Base-by-base conservation (phyloP, 2,329 filamentous ascomycete genomes). In the Apiospora rasikravindrae region DNA sequence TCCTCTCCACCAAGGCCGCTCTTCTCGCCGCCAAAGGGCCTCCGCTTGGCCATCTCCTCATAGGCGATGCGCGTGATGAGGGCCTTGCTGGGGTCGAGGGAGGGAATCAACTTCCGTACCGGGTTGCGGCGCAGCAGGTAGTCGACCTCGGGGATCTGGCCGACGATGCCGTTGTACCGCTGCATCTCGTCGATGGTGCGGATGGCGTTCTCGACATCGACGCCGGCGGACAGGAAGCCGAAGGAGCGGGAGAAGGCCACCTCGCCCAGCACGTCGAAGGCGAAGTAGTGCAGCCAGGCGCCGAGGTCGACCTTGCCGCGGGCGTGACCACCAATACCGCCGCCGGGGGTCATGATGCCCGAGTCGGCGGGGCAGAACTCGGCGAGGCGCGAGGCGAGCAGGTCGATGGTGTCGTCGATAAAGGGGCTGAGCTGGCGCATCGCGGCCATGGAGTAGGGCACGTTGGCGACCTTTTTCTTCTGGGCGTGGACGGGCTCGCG, bases 401-500 rank as follows among this genome's bases (percentile, higher is more conserved):
- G 75, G 73, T 86, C 83, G 70, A 88, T 84, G 22, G 85, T 86
- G 73, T 87, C 86, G 76, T 88, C 82, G 76, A 88, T 87, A 71
- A 86, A 87, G 16, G 84, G 84, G 70, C 82, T 82, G 45, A 87
- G 83, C 78, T 87, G 84, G 73, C 86, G 84, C 86, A 88, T 88
- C 10, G 85, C 84, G 0, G 84, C 83, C 86, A 88, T 87, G 78
- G 83, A 85, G 77, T 88, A 88, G 0, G 86, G 85, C 47, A 86
- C 84, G 68, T 86, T 86, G 74, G 84, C 85, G 5, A 86, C 84
- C 76, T 86, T 84, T 80, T 89, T 89, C 83, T 88, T 88, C 73
- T 83, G 82, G 0, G 86, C 86, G 77, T 89, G 88, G n/a, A 87
- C 84, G 8, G 84, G 82, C 78, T 89, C 87, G 70, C 86, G 82